These are phyloP conservation scores for Haberlea rhodopensis DNA, from an alignment of 257 asterid genomes.

Conservation along the genomic window DNA sequence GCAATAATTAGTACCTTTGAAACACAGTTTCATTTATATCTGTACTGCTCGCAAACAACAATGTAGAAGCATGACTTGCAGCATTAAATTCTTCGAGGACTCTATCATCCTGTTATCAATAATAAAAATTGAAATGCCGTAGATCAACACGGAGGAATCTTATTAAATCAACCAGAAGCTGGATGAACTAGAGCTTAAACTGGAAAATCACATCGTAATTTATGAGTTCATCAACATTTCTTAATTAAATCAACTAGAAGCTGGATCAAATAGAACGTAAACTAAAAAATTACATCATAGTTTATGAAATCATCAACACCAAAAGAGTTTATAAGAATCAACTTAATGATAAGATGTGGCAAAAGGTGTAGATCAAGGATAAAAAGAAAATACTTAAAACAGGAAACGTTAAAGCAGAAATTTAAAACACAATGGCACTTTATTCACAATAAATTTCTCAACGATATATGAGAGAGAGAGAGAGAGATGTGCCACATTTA, in stretches of 20 bases:
- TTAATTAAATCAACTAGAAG: neutral
- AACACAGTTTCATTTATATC: slow-evolving; percentile 63
- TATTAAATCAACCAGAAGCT: slow-evolving; percentile 2
- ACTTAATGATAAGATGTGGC: neutral
- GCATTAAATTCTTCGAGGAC: slow-evolving; percentile 78
- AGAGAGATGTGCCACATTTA: neutral
- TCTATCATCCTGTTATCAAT: slow-evolving; percentile 51
- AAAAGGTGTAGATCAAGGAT: neutral
- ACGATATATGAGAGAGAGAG: neutral
- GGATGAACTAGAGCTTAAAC: slow-evolving; percentile 8
- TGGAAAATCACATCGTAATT: slow-evolving; percentile 5
- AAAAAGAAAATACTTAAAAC: neutral
- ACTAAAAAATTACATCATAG: neutral
- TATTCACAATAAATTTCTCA: neutral
- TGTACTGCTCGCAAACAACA: slow-evolving; percentile 49
- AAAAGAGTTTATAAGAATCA: neutral
- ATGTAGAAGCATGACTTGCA: slow-evolving; percentile 70
- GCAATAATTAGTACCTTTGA: slow-evolving; percentile 54
- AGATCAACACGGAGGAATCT: slow-evolving; percentile 21
- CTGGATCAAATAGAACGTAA: neutral
- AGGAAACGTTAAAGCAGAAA: neutral
- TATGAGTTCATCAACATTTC: slow-evolving; percentile 1
- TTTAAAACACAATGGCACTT: neutral
- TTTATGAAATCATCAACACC: neutral
- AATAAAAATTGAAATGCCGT: slow-evolving; percentile 15